Conservation (phyloP, 2,329 filamentous ascomycete species). For the Leptographium radiaticola region DNA sequence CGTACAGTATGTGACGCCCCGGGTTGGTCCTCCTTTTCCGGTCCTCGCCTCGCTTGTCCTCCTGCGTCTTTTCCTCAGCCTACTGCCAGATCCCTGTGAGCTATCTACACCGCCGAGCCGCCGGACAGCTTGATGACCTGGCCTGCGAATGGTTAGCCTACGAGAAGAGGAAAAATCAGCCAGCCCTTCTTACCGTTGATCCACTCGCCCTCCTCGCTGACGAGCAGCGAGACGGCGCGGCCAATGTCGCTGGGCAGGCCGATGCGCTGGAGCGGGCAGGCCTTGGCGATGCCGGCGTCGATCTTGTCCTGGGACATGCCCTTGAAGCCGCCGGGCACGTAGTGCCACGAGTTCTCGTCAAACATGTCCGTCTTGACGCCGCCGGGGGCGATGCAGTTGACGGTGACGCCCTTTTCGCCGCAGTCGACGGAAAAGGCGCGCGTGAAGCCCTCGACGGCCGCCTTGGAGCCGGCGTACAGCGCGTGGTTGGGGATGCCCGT, state of each 20-base stretch:
- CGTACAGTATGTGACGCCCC: neutral
- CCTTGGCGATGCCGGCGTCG: slow-evolving; percentile 38
- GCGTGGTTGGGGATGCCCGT: slow-evolving; percentile 57
- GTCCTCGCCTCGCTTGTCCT: too few species aligned
- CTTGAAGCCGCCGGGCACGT: slow-evolving; percentile 42
- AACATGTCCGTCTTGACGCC: slow-evolving; percentile 72
- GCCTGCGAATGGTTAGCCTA: slow-evolving; percentile 14
- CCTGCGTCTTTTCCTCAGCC: too few species aligned
- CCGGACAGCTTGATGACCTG: slow-evolving; percentile 27
- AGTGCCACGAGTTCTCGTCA: slow-evolving; percentile 54
- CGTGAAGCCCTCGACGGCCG: slow-evolving; percentile 59
- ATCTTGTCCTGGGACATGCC: slow-evolving; percentile 39
- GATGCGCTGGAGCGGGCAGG: slow-evolving; percentile 46
- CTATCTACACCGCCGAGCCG: slow-evolving; percentile 18
- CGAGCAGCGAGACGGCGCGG: slow-evolving; percentile 40
- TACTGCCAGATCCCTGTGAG: neutral
- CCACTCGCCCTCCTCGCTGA: slow-evolving; percentile 48
- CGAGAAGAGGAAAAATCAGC: neutral
- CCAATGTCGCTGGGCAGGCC: slow-evolving; percentile 46
- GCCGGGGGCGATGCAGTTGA: slow-evolving; percentile 60
- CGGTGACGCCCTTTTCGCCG: slow-evolving; percentile 53
- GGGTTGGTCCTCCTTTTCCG: neutral
- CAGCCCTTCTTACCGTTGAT: slow-evolving; percentile 42
- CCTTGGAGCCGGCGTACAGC: slow-evolving; percentile 59
- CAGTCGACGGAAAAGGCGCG: slow-evolving; percentile 61